Base-by-base conservation (phyloP, 257 asterid genomes). In the Penstemon newberryi region DNA sequence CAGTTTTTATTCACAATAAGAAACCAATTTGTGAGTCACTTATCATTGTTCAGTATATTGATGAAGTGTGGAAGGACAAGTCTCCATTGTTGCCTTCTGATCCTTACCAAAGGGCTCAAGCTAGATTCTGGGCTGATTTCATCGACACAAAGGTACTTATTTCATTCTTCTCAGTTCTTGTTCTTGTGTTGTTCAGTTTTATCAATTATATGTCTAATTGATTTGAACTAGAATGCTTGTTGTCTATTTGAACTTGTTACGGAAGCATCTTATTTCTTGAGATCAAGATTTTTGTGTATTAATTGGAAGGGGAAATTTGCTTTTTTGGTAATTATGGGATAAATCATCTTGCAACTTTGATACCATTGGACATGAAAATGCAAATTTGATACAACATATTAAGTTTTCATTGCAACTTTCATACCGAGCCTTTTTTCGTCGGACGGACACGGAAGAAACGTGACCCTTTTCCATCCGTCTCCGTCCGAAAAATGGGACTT, bases 1-100 rank as follows among this genome's bases (percentile, higher is more conserved):
- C 84, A 2, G 77, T 79, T n/a, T 12, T 76, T 55, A 69, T 80
- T 53, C 85, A 77, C 45, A 77, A 80, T 25, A 76, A 57, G 0
- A 72, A 63, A n/a, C 71, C 71, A 13, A 41, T 65, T 2, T 72
- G 77, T 56, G 77, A 72, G 47, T 72, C 71, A 0, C 15, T 42
- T 6, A 72, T 44, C 7, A 65, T 65, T 46, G 54, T 72, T 11
- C 60, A 72, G 19, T 72, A 72, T 18, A 56, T 72, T 11, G 71
- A 72, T 38, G 67, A 72, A 7, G 45, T 72, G 25, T 64, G 71
- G 77, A 65, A 25, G 1, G 61, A 56, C 6, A 72, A 63, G 54
- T 18, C 56, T 7, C 66, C 77, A 3, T 7, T 72, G 63, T 15
- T 72, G 47, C 77, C 77, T 9, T 39, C 53, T 4, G 66, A 72